phyloP scores from a whole-genome alignment of 306 rosid species.

The apple (Malus domestica) region ASM211411v1 NC_041801.1:4400501-4401000 shows the following conservation, averaged over 20 bases:
- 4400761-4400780: no score
- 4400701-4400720: neutral
- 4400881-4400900: neutral
- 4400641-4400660: neutral
- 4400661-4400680: neutral
- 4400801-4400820: neutral
- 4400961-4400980: neutral
- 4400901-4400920: neutral
- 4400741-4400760: no score
- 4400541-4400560: neutral
- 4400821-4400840: no score
- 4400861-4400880: neutral
- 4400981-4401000: neutral
- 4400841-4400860: no score
- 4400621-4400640: conserved; percentile 16
- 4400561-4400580: neutral
- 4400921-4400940: neutral
- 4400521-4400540: conserved; percentile 20
- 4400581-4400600: conserved; percentile 13
- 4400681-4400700: neutral
- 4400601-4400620: conserved; percentile 20
- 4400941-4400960: neutral
- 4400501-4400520: conserved; percentile 26
- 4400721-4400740: neutral
- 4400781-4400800: neutral